phyloP scores from a whole-genome alignment of 495 filamentous ascomycete genomes.

The Lindgomyces ingoldianus region DNA sequence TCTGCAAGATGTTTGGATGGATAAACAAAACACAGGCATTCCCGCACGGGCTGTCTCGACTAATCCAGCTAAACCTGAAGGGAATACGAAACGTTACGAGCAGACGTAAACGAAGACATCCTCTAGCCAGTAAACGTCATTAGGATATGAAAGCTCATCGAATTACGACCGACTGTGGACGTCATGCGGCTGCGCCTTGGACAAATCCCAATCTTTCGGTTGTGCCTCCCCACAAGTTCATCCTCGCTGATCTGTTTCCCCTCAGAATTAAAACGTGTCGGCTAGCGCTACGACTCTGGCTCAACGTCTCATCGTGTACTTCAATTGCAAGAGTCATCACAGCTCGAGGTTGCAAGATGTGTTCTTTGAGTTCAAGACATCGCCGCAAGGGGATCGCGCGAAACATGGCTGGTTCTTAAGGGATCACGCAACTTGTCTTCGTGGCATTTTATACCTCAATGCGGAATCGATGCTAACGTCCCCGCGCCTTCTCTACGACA shows the following conservation, averaged over 20 bases:
- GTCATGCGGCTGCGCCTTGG: not conserved
- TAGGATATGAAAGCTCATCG: too few relatives aligned
- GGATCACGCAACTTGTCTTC: not conserved
- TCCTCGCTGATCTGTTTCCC: not conserved
- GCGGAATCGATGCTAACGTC: not conserved
- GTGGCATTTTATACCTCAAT: not conserved
- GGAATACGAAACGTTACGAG: not conserved
- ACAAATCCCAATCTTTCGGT: not conserved
- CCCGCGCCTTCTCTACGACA: not conserved
- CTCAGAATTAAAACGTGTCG: not conserved
- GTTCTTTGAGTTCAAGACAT: not conserved
- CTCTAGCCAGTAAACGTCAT: too few relatives aligned
- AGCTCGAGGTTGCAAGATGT: not conserved
- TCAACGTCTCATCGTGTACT: not conserved
- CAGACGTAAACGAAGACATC: not conserved
- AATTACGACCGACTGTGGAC: too few relatives aligned
- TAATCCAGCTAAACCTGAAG: not conserved
- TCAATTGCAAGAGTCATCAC: not conserved
- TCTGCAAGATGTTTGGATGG: not conserved
- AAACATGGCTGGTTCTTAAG: not conserved
- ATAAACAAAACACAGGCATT: not conserved
- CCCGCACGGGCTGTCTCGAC: too few relatives aligned
- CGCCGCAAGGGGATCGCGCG: not conserved
- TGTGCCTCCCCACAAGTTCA: not conserved
- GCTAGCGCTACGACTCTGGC: not conserved